Evolutionary conservation across 495 filamentous ascomycete genomes (phyloP).

Genomic region (Friedmanniomyces endolithicus): DNA sequence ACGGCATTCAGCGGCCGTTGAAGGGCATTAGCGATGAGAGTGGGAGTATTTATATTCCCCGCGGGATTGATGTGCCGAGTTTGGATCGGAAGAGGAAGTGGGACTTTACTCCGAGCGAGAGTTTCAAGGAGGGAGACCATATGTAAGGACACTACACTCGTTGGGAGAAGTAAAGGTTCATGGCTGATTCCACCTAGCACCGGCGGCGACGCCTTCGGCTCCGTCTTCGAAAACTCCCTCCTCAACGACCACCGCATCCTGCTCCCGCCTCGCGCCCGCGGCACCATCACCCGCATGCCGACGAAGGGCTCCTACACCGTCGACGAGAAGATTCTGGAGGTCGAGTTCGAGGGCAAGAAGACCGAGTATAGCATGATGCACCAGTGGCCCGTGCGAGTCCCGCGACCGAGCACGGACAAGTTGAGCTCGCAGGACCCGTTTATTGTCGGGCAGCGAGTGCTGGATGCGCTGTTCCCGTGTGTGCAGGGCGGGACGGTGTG

Average conservation of each 20-base stretch:
- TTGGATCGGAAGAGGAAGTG: conserved; percentile 82
- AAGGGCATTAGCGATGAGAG: conserved; percentile 56
- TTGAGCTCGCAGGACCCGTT: conserved; percentile 77
- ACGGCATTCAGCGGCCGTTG: conserved; percentile 94
- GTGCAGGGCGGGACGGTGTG: conserved; percentile 96
- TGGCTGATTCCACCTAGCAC: conserved; percentile 30
- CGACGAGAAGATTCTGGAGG: conserved; percentile 83
- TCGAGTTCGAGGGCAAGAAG: conserved; percentile 95
- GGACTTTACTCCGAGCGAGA: conserved; percentile 71
- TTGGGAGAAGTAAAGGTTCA: no score
- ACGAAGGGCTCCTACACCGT: conserved; percentile 87
- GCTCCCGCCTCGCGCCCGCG: conserved; percentile 78
- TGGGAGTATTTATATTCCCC: conserved; percentile 85
- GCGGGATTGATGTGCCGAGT: conserved; percentile 80
- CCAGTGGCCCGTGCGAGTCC: conserved; percentile 95
- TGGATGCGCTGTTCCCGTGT: conserved; percentile 95
- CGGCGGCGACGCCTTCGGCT: conserved; percentile 88
- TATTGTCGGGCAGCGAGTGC: conserved; percentile 89
- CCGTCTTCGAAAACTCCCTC: conserved; percentile 90
- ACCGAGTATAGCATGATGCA: conserved; percentile 94
- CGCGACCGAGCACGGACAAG: conserved; percentile 80
- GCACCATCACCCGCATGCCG: conserved; percentile 83
- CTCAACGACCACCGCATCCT: conserved; percentile 90
- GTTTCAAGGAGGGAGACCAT: conserved; percentile 86
- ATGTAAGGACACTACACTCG: conserved; percentile 32